Conservation (phyloP, 495 filamentous ascomycete species). For the Trichodelitschia bisporula region DNA sequence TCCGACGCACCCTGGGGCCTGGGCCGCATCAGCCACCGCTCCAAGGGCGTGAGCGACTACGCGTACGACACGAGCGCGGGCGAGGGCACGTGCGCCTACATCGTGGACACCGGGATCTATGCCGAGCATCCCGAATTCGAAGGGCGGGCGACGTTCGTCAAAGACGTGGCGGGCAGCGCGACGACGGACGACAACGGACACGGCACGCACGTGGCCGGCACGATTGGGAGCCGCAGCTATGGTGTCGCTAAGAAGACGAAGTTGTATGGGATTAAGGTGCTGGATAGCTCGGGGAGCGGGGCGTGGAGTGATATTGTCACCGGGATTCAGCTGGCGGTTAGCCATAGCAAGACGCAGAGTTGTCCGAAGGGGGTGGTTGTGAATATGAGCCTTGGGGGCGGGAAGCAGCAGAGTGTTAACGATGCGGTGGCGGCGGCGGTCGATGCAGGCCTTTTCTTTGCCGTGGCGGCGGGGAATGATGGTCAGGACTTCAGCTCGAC, state of each 20-base stretch:
- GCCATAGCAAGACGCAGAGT: conserved; percentile 16
- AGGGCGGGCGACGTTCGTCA: conserved; percentile 19
- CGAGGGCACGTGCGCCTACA: conserved; percentile 23
- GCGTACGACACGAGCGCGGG: conserved; percentile 16
- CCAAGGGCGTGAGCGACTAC: conserved; percentile 13
- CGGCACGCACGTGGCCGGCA: conserved; percentile 28
- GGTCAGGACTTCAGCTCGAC: conserved; percentile 5
- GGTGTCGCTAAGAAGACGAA: conserved; percentile 19
- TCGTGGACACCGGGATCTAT: conserved; percentile 25
- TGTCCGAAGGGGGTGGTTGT: conserved; percentile 9
- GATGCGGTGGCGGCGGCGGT: conserved; percentile 7
- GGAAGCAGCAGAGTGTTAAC: conserved; percentile 8
- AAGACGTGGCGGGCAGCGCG: conserved; percentile 11
- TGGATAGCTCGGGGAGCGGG: conserved; percentile 15
- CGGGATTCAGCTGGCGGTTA: conserved; percentile 29
- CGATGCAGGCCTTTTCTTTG: conserved; percentile 9
- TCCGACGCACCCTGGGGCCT: conserved; percentile 22
- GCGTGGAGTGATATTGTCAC: conserved; percentile 32
- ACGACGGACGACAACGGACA: conserved; percentile 24
- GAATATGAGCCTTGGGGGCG: conserved; percentile 11
- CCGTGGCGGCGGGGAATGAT: conserved; percentile 9
- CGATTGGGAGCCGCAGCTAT: conserved; percentile 13
- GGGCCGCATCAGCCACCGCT: conserved; percentile 21
- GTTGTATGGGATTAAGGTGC: conserved; percentile 18
- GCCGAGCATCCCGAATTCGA: conserved; percentile 19